These are phyloP conservation scores for Melampsora larici-populina DNA, from an alignment of 1,284 basidiomycete species.

Conservation along the genomic window DNA sequence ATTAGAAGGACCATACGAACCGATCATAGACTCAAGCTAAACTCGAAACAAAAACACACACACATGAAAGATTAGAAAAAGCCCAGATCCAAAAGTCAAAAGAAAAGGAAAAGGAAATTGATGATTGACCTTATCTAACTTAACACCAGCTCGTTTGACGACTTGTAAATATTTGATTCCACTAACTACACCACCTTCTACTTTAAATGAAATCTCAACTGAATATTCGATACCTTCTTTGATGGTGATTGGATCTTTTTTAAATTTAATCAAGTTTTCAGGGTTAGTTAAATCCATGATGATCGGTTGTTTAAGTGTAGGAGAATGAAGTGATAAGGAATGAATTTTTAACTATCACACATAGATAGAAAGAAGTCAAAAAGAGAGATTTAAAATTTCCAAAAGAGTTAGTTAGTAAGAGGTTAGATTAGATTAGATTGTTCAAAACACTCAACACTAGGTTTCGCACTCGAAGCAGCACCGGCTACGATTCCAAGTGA, in stretches of 20 bases:
- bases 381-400: not conserved
- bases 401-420: no score
- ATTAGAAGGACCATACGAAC: slow-evolving; percentile 51
- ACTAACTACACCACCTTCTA: slow-evolving; percentile 79
- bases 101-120: not conserved
- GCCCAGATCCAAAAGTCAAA: not conserved
- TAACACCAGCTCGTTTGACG: slow-evolving; percentile 69
- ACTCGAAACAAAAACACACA: slow-evolving; percentile 46
- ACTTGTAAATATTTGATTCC: slow-evolving; percentile 73
- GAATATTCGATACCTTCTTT: slow-evolving; percentile 65
- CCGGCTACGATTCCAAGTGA: slow-evolving; percentile 74
- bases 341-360: slow-evolving; percentile 12
- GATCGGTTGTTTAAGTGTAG: slow-evolving; percentile 56
- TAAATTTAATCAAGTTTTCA: slow-evolving; percentile 56
- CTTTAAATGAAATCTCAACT: slow-evolving; percentile 75
- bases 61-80: slow-evolving; percentile 6
- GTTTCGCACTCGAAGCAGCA: slow-evolving; percentile 53
- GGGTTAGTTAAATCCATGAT: slow-evolving; percentile 57
- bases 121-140: slow-evolving; percentile 47
- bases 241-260: slow-evolving; percentile 63
- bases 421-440: no score
- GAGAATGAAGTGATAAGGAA: slow-evolving; percentile 57
- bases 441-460: slow-evolving; percentile 49
- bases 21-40: slow-evolving; percentile 53
- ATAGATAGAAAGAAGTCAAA: not conserved